Evolutionary conservation across 2,329 filamentous ascomycete genomes (phyloP).

Genomic region (Fusarium sp.): DNA sequence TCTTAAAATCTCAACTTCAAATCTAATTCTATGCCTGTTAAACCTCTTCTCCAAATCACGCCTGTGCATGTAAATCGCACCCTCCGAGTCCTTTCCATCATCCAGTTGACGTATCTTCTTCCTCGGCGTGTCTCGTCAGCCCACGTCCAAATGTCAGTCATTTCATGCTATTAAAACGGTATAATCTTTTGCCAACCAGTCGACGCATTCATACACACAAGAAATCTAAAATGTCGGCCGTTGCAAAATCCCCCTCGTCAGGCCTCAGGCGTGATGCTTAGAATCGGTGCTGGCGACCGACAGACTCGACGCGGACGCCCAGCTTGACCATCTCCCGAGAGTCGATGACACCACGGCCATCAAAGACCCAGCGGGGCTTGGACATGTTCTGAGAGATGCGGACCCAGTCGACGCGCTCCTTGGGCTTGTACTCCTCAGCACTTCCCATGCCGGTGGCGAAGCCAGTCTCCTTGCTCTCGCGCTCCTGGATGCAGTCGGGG

Average conservation of each 20-base stretch:
- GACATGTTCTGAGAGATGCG: constrained; percentile 61
- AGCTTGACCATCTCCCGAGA: constrained; percentile 59
- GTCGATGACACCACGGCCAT: constrained; percentile 66
- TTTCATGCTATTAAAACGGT: constrained; percentile 48
- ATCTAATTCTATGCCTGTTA: constrained; percentile 43
- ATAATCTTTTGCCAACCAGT: constrained; percentile 40
- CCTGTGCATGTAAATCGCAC: constrained; percentile 29
- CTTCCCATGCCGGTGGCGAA: constrained; percentile 56
- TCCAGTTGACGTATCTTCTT: constrained; percentile 25
- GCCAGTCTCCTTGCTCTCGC: constrained; percentile 51
- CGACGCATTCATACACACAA: constrained; percentile 42
- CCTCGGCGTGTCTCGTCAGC: constrained; percentile 39
- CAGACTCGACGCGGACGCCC: constrained; percentile 63
- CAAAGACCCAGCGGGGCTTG: constrained; percentile 66
- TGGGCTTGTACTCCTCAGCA: constrained; percentile 57
- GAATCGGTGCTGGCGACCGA: constrained; percentile 60
- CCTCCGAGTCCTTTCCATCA: constrained; percentile 17
- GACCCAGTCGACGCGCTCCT: constrained; percentile 63
- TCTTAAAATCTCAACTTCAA: constrained; percentile 32
- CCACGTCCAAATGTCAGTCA: constrained; percentile 42
- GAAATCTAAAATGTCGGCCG: constrained; percentile 36
- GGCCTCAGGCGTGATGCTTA: constrained; percentile 32
- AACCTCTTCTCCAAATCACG: constrained; percentile 30
- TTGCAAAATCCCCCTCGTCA: constrained; percentile 21
- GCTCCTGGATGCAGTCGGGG: constrained; percentile 60